Percentiles rank a stretch among this genome's conserved stretches.
Conservation (phyloP, 805 yeast genomes). For the Cyberlindnera mississippiensis region DNA sequence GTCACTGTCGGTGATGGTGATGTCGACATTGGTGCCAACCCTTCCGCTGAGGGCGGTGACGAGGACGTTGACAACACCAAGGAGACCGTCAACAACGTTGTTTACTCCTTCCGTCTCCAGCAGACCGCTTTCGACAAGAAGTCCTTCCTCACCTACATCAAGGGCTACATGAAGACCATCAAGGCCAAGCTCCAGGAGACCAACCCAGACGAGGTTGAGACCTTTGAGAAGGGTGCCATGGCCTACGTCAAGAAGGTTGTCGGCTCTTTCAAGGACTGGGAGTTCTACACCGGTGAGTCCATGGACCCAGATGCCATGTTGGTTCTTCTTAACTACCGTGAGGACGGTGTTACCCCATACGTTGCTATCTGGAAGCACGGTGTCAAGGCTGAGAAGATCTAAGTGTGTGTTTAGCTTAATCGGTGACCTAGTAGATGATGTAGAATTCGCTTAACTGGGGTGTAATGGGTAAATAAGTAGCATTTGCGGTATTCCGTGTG, state of each 20-base stretch:
- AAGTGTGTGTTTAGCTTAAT: slow-evolving; percentile 37
- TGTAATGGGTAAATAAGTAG: too few relatives aligned
- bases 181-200: slow-evolving; percentile 87
- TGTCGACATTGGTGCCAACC: slow-evolving; percentile 98
- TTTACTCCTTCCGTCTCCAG: slow-evolving; percentile 97
- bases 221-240: slow-evolving; percentile 96
- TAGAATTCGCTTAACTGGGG: too few relatives aligned
- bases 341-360: slow-evolving; percentile 97
- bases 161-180: slow-evolving; percentile 97
- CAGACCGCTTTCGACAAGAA: slow-evolving; percentile 96
- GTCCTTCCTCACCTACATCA: slow-evolving; percentile 93
- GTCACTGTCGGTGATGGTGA: slow-evolving; percentile 87
- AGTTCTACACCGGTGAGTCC: slow-evolving; percentile 98
- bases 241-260: slow-evolving; percentile 94
- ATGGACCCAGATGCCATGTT: slow-evolving; percentile 99
- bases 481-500: too few relatives aligned
- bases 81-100: slow-evolving; percentile 96
- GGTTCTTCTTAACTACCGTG: slow-evolving; percentile 98
- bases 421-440: too few relatives aligned
- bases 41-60: slow-evolving; percentile 94
- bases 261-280: slow-evolving; percentile 97
- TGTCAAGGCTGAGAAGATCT: slow-evolving; percentile 83
- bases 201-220: slow-evolving; percentile 81
- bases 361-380: slow-evolving; percentile 99
- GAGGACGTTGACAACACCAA: slow-evolving; percentile 77